Base-by-base conservation (phyloP, 2,329 filamentous ascomycete species). In the Purpureocillium lavendulum region DNA sequence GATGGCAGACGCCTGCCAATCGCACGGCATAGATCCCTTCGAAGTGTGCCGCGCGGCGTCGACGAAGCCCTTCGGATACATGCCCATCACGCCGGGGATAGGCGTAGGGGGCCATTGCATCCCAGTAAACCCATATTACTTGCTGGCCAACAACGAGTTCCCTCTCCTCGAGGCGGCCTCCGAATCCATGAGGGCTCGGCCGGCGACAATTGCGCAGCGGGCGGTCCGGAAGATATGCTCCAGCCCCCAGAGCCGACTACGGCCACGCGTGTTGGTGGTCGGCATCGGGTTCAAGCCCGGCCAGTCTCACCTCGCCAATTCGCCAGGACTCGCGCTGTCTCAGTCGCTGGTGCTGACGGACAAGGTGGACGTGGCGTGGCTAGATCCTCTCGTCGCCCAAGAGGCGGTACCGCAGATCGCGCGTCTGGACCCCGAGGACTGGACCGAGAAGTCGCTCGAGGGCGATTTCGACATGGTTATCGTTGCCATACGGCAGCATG, bases 81-180 rank as follows among this genome's bases (percentile, higher is more conserved):
- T 66, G 44, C 62, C 71, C 0, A 69, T 66, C 49, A 53, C 53
- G 1, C 70, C 72, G 0, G 60, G 66, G 1, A 52, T 71, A 1
- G 72, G 71, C 9, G 71, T 76, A 5, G 72, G 72, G 2, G 71
- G 73, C 0, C 71, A 75, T 50, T 76, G 72, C 45, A 75, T 76
- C 41, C 72, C 72, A 0, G 63, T 75, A 44, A 76, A 76, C 42
- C 72, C 71, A 1, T 66, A 66, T 55, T 75, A 75, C 45, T 56
- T 76, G 14, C 55, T 75, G 9, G 63, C 64, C 16, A 72, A 67
- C 47, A 66, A 58, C 45, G 49, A 56, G 4, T 65, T 74, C 35
- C 71, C 71, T 3, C 51, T 75, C 0, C 56, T 75, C 3, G 49
- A 63, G 34, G 51, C 57, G 3, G 69, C 68, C 0, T 62, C 66